These are phyloP conservation scores for Raddia distichophylla DNA, from an alignment of 176 grass and related monocot species.

Conservation along the genomic window DNA sequence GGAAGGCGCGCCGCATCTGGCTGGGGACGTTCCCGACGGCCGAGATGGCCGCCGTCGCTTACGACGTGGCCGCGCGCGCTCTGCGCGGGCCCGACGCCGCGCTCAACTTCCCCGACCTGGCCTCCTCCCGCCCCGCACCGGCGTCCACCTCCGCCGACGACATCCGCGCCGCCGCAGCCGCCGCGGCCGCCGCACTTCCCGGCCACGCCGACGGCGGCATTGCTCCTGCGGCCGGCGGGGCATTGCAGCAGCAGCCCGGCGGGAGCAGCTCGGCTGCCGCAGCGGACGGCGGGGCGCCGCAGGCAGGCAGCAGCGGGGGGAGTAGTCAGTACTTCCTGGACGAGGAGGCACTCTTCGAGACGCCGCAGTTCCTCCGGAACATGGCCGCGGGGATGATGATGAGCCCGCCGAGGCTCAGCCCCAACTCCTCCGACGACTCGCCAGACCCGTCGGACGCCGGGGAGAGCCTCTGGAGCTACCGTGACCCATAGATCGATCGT, in stretches of 20 bases:
- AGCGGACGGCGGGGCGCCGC: background rate
- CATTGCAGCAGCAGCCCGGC: background rate
- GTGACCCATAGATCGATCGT: conserved; percentile 47
- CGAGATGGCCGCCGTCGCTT: conserved; percentile 94
- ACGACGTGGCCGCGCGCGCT: conserved; percentile 77
- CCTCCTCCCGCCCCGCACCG: conserved; percentile 49
- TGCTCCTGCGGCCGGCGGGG: conserved; percentile 18
- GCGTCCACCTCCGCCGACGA: conserved; percentile 69
- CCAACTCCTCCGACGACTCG: conserved; percentile 52
- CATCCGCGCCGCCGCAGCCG: conserved; percentile 68
- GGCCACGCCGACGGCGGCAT: conserved; percentile 1
- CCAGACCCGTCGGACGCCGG: conserved; percentile 53
- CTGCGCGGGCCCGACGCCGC: conserved; percentile 71
- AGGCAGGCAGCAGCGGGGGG: background rate
- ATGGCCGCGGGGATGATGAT: conserved; percentile 99
- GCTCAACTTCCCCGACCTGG: conserved; percentile 75
- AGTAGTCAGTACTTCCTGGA: conserved; percentile 58
- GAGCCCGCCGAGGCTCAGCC: conserved; percentile 78
- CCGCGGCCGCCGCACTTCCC: conserved; percentile 43
- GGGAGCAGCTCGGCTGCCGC: background rate
- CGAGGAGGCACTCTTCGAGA: conserved; percentile 92
- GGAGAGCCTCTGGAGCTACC: conserved; percentile 73
- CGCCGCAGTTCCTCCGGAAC: conserved; percentile 72
- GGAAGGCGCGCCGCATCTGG: conserved; percentile 91
- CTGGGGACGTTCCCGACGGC: conserved; percentile 90